These are phyloP conservation scores for Pontederia paniculata DNA, from an alignment of 176 grass and related monocot species.

Conservation along the genomic window DNA sequence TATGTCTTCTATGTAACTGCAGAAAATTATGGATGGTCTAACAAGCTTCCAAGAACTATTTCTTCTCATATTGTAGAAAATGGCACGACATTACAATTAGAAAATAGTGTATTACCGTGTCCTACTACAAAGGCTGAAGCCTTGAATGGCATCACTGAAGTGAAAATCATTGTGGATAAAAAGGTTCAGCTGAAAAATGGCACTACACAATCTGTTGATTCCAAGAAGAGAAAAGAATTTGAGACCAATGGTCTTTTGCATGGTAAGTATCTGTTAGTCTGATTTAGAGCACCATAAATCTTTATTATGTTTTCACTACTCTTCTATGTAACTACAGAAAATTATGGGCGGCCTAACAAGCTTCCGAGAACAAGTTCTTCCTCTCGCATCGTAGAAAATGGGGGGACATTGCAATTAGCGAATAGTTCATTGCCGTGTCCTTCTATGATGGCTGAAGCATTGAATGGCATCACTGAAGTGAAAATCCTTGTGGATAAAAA, in stretches of 20 bases:
- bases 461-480: slow-evolving; percentile 12
- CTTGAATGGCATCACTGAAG: slow-evolving; percentile 5
- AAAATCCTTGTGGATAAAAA: slow-evolving; percentile 3
- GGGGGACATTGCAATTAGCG: not conserved
- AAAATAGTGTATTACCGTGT: slow-evolving; percentile 2
- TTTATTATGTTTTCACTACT: slow-evolving; percentile 1
- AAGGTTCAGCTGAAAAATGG: slow-evolving; percentile 19
- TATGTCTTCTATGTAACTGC: slow-evolving; percentile 21
- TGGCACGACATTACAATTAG: slow-evolving; percentile 1
- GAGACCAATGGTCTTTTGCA: slow-evolving; percentile 4
- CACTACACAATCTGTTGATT: not conserved
- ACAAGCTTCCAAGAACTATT: slow-evolving; percentile 26
- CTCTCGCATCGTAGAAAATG: slow-evolving; percentile 16
- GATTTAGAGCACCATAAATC: slow-evolving; percentile 6
- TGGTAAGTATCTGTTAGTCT: slow-evolving; percentile 3
- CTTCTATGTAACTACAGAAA: slow-evolving; percentile 27
- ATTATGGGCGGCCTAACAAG: slow-evolving; percentile 13
- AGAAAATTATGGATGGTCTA: slow-evolving; percentile 13
- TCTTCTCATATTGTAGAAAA: slow-evolving; percentile 11
- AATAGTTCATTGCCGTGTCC: slow-evolving; percentile 5
- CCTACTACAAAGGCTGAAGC: slow-evolving; percentile 13
- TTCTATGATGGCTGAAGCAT: slow-evolving; percentile 9
- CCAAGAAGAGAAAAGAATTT: slow-evolving; percentile 12
- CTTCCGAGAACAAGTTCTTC: slow-evolving; percentile 17
- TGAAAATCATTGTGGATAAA: not conserved